Evolutionary conservation across 768 basidiomycete genomes (phyloP).

Genomic region (Postia placenta): DNA sequence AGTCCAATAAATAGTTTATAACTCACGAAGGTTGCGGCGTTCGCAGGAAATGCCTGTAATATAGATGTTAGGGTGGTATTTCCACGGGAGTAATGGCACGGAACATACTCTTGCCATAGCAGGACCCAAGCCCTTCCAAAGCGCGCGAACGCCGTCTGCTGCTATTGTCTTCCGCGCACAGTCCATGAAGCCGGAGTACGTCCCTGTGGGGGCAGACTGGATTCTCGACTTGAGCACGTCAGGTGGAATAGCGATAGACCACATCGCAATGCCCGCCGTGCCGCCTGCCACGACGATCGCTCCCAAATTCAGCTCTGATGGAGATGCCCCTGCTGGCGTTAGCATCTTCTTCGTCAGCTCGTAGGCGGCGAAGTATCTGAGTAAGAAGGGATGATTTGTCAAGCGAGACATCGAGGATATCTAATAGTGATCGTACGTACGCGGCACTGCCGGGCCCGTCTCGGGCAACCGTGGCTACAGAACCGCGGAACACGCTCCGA

Average conservation of each 20-base stretch:
- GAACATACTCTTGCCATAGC: conserved; percentile 86
- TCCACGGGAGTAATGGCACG: background rate
- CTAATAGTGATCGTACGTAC: conserved; percentile 61
- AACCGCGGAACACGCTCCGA: conserved; percentile 87
- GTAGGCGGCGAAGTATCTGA: conserved; percentile 94
- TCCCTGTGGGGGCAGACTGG: conserved; percentile 94
- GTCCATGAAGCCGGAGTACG: conserved; percentile 92
- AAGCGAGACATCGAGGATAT: conserved; percentile 2
- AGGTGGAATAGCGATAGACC: conserved; percentile 94
- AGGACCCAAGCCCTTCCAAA: conserved; percentile 98
- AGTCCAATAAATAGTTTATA: conserved; percentile 2
- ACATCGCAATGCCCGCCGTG: conserved; percentile 95
- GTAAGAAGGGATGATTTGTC: too few species aligned
- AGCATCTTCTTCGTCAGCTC: conserved; percentile 87
- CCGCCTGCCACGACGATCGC: conserved; percentile 91
- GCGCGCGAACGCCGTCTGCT: conserved; percentile 74
- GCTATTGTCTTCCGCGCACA: conserved; percentile 91
- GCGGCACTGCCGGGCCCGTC: conserved; percentile 97
- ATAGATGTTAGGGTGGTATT: background rate
- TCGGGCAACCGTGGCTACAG: conserved; percentile 86
- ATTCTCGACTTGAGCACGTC: conserved; percentile 95
- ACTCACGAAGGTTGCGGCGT: conserved; percentile 89
- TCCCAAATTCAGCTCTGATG: conserved; percentile 75
- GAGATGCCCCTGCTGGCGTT: conserved; percentile 74
- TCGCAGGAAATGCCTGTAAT: conserved; percentile 90